Percentiles rank a stretch among this genome's conserved stretches.
phyloP scores from a whole-genome alignment of 768 basidiomycete species.

The Hortiboletus campestris region DNA sequence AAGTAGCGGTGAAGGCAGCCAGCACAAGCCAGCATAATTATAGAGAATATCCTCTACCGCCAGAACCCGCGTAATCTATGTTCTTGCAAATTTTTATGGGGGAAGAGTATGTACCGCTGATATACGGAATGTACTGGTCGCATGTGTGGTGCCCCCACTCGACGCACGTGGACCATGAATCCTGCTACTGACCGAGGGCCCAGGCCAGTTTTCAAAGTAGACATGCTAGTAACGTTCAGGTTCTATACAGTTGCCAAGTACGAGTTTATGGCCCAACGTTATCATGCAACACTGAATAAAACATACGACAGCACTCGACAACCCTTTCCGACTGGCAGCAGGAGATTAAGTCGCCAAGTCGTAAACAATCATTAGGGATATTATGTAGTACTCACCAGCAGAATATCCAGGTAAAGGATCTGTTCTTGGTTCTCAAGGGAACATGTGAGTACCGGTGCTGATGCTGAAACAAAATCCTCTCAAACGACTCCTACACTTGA shows the following conservation, averaged over 20 bases:
- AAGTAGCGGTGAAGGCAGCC: not conserved
- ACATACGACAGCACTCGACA: not conserved
- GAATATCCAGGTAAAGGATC: not conserved
- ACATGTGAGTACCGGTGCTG: not conserved
- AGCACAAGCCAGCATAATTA: not conserved
- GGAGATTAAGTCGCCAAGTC: not conserved
- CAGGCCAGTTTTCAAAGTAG: not conserved
- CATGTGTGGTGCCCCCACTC: not conserved
- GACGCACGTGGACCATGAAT: not conserved
- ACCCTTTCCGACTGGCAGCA: not conserved
- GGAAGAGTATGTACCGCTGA: not conserved
- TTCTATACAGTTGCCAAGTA: not conserved
- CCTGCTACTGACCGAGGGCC: not conserved
- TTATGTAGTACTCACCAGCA: not conserved
- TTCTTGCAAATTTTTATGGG: not conserved
- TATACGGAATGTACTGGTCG: not conserved
- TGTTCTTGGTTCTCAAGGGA: not conserved
- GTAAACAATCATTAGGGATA: not conserved
- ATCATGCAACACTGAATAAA: not conserved
- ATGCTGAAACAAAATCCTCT: not conserved
- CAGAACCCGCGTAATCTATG: not conserved
- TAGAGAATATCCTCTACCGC: not conserved
- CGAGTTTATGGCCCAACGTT: not conserved
- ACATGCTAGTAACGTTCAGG: no score
- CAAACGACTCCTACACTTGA: conserved; percentile 18